phyloP scores from a whole-genome alignment of 192 early-diverging fungal species.

The Radiomyces spectabilis region DNA sequence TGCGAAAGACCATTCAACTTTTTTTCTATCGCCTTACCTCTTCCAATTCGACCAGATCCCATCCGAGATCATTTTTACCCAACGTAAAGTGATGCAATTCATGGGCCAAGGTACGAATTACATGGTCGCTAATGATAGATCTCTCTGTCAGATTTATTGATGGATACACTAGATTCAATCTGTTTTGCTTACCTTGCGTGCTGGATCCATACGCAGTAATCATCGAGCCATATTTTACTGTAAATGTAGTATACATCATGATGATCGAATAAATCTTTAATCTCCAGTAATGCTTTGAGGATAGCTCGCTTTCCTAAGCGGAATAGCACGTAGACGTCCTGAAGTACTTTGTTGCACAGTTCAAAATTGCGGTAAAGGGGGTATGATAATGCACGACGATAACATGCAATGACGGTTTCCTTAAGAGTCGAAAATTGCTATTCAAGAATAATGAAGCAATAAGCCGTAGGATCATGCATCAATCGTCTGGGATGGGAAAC shows the following conservation, averaged over 20 bases:
- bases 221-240: conserved; percentile 82
- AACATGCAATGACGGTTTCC: conserved; percentile 53
- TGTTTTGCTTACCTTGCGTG: conserved; percentile 47
- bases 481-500: no score
- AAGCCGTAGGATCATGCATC: no score
- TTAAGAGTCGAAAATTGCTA: conserved; percentile 56
- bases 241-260: conserved; percentile 88
- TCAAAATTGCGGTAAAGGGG: conserved; percentile 79
- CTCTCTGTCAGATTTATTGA: background rate
- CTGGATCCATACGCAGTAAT: conserved; percentile 97
- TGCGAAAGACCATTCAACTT: no score
- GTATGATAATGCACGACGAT: conserved; percentile 78
- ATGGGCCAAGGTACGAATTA: conserved; percentile 67
- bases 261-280: conserved; percentile 73
- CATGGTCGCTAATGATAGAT: conserved; percentile 51
- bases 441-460: background rate
- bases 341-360: conserved; percentile 63
- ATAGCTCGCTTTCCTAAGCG: conserved; percentile 78
- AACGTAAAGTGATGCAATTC: conserved; percentile 69
- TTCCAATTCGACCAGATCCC: conserved; percentile 79
- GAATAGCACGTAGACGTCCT: conserved; percentile 77
- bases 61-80: conserved; percentile 62
- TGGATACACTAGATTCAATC: background rate
- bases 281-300: conserved; percentile 68
- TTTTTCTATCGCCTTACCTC: conserved; percentile 18